Evolutionary conservation across 1,284 basidiomycete species (phyloP).

Genomic region (Ceratobasidium sp.): DNA sequence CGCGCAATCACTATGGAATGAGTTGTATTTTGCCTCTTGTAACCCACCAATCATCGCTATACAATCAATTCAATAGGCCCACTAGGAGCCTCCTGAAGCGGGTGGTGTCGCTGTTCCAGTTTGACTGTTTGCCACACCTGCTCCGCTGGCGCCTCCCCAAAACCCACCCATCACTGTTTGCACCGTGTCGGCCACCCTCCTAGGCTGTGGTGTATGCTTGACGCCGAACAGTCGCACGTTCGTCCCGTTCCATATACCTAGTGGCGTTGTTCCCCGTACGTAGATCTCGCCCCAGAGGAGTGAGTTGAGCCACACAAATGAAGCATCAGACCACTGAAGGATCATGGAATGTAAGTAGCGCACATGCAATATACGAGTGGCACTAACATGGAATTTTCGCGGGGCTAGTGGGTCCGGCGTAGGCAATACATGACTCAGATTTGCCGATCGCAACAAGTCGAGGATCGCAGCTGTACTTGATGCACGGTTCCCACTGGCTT

Average conservation of each 20-base stretch:
- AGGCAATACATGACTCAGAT: slow-evolving; percentile 71
- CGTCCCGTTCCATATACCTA: slow-evolving; percentile 86
- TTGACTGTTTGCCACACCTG: neutral
- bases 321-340: slow-evolving; percentile 82
- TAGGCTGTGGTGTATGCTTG: slow-evolving; percentile 72
- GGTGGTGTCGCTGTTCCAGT: slow-evolving; percentile 17
- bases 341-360: neutral
- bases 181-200: slow-evolving; percentile 71
- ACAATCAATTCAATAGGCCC: too few relatives aligned
- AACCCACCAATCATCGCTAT: too few relatives aligned
- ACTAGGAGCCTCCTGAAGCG: neutral
- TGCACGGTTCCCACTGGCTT: slow-evolving; percentile 66
- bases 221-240: slow-evolving; percentile 86
- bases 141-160: slow-evolving; percentile 22
- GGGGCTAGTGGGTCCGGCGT: slow-evolving; percentile 66
- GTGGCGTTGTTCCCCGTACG: slow-evolving; percentile 79
- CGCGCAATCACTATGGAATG: neutral
- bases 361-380: slow-evolving; percentile 1
- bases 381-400: slow-evolving; percentile 72
- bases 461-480: slow-evolving; percentile 68
- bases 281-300: slow-evolving; percentile 93
- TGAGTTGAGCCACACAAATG: slow-evolving; percentile 85
- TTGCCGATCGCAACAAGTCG: slow-evolving; percentile 70
- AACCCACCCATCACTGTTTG: slow-evolving; percentile 73
- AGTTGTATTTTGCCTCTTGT: too few relatives aligned